These are phyloP conservation scores for Zymoseptoria crescenta DNA, from an alignment of 2,329 filamentous ascomycete species.

Conservation along the genomic window DNA sequence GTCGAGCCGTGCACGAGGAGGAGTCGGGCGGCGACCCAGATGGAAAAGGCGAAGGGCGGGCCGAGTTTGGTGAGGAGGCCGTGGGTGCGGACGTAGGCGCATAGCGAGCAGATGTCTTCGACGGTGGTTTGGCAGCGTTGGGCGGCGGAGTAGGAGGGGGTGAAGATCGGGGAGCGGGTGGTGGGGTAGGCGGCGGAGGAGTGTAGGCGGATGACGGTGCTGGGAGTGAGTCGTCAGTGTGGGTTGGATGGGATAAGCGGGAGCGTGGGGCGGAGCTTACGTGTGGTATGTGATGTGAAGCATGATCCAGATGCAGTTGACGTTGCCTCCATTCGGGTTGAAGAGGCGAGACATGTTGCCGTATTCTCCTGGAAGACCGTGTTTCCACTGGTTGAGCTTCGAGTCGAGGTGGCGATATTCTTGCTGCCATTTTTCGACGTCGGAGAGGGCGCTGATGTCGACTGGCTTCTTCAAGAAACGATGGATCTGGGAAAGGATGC, in stretches of 20 bases:
- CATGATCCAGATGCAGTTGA: constrained; percentile 84
- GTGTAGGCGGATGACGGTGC: constrained; percentile 77
- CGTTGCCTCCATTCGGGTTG: constrained; percentile 48
- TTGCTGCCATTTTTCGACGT: constrained; percentile 84
- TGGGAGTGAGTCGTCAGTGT: constrained; percentile 22
- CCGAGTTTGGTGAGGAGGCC: constrained; percentile 72
- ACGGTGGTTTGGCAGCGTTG: constrained; percentile 78
- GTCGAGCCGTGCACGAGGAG: constrained; percentile 86
- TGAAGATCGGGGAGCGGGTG: constrained; percentile 80
- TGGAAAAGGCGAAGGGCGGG: constrained; percentile 81
- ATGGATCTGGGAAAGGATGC: constrained; percentile 80
- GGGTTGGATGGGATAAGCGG: not conserved
- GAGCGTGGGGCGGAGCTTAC: constrained; percentile 44
- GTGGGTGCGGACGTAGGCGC: constrained; percentile 68
- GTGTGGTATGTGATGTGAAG: constrained; percentile 85
- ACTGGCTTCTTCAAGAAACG: constrained; percentile 82
- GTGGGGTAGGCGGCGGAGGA: constrained; percentile 90
- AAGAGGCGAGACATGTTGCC: constrained; percentile 76
- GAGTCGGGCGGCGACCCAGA: constrained; percentile 85
- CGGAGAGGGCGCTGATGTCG: constrained; percentile 73
- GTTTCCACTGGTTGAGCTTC: constrained; percentile 74
- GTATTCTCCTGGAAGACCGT: constrained; percentile 72
- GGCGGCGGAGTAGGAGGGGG: constrained; percentile 75
- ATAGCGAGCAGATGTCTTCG: constrained; percentile 70
- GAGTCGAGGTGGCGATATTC: constrained; percentile 79